Base-by-base conservation (phyloP, 352 stramenopile genomes). In the Phytophthora melonis region DNA sequence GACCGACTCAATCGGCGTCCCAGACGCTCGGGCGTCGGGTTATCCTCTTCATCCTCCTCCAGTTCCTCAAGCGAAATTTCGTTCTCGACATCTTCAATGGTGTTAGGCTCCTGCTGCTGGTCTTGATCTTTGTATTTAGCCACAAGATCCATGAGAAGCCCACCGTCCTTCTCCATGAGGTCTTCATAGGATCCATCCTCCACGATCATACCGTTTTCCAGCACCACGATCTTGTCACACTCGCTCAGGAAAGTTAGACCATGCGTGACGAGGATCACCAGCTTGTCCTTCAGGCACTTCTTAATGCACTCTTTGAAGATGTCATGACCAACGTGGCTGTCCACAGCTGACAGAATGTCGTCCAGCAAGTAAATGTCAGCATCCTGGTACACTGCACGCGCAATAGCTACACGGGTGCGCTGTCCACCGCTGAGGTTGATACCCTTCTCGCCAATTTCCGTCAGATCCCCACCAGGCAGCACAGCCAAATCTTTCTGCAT, bases 401-500 rank as follows among this genome's bases (percentile, higher is more conserved):
- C 93, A 10, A 98, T 70, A 5, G 80, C 82, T 18, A 97, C 81
- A 27, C 92, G 83, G 36, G 90, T 91, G 50, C 98, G 97, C 74
- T 99, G 97, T 5, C 97, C 97, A 8, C 95, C 96, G 43, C 80
- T 97, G 6, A 99, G 78, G 43, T 97, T 99, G 25, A 99, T 93
- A 0, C 97, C 95, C 59, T 98, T 98, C 77, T 99, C 95, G 7
- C 97, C 97, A 57, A 99, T 99, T 70, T 99, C 93, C 0, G 97
- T 99, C 69, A 81, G 62, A 74, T 99, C 97, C 10, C 97, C 95
- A 39, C 63, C 87, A 7, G 86, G 81, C 0, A 93, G 70, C n/a
- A 83, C 70, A 34, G 56, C 54, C 19, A 93, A 62, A 65, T 93
- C 86, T 36, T 83, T 85, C 58, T 88, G 74, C 49, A 92, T 73